These are phyloP conservation scores for Exophiala calicioides DNA, from an alignment of 2,329 filamentous ascomycete genomes.

Conservation along the genomic window DNA sequence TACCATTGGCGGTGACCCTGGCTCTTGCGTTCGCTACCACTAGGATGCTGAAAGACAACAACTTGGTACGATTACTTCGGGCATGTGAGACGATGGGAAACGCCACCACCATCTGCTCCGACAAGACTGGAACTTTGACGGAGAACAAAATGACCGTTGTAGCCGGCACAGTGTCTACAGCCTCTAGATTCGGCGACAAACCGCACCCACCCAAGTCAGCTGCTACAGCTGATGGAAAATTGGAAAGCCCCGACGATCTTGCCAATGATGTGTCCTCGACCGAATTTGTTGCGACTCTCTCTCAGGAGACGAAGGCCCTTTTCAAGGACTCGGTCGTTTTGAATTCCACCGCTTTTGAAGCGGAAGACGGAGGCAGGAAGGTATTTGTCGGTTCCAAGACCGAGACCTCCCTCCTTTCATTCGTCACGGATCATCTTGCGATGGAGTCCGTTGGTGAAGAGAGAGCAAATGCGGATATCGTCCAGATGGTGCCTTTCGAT, in stretches of 20 bases:
- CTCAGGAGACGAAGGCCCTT: constrained; percentile 55
- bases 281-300: constrained; percentile 57
- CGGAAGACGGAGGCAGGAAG: constrained; percentile 59
- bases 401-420: constrained; percentile 71
- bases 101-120: constrained; percentile 64
- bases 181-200: constrained; percentile 47
- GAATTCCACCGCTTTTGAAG: constrained; percentile 71
- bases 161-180: constrained; percentile 55
- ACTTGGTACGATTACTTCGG: constrained; percentile 60
- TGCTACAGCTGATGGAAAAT: constrained; percentile 30
- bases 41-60: constrained; percentile 64
- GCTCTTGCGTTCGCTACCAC: constrained; percentile 65
- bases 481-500: constrained; percentile 59
- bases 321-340: constrained; percentile 65
- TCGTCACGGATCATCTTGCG: constrained; percentile 65
- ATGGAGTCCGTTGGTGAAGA: constrained; percentile 64
- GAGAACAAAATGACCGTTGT: constrained; percentile 66
- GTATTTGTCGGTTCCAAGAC: constrained; percentile 75
- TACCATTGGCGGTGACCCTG: constrained; percentile 62
- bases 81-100: constrained; percentile 67
- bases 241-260: constrained; percentile 19
- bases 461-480: constrained; percentile 61
- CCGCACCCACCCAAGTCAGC: constrained; percentile 34
- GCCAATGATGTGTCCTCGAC: constrained; percentile 52
- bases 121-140: constrained; percentile 67